Conservation (phyloP, 1,284 basidiomycete genomes). For the Malassezia brasiliensis region DNA sequence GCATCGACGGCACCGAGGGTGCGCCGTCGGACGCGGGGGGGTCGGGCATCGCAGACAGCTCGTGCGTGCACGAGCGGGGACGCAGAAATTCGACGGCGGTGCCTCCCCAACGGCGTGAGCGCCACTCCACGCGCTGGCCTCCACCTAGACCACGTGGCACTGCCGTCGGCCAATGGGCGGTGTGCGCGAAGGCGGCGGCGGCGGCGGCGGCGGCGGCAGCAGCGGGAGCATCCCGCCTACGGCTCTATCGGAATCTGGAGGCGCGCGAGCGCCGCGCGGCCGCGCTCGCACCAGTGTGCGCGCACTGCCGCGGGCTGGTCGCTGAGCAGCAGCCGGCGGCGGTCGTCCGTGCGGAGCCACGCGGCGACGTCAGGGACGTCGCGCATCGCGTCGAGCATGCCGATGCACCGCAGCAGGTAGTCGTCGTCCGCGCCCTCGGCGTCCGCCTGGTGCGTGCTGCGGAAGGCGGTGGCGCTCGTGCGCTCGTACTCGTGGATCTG, state of each 20-base stretch:
- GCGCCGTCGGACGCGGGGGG: too few species aligned
- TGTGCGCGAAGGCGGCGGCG: not conserved
- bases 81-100: not conserved
- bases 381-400: constrained; percentile 34
- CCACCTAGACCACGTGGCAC: not conserved
- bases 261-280: constrained; percentile 4
- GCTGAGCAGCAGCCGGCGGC: constrained; percentile 4
- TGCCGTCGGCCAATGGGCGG: not conserved
- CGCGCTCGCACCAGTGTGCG: constrained; percentile 1
- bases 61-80: not conserved
- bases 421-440: constrained; percentile 21
- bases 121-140: too few species aligned
- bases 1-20: too few species aligned
- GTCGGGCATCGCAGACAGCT: too few species aligned
- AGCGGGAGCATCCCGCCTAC: too few species aligned
- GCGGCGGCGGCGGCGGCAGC: too few species aligned
- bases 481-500: constrained; percentile 34
- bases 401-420: constrained; percentile 37
- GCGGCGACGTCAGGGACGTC: constrained; percentile 28
- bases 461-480: constrained; percentile 8
- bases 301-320: not conserved
- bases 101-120: not conserved
- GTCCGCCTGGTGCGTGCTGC: not conserved
- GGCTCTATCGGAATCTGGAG: constrained; percentile 9
- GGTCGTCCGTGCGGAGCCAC: constrained; percentile 26